Evolutionary conservation across 164 flowering plant genomes (phyloP), one percentile per base, ranked within the genome.

Genomic region (Berberis vulgaris): DNA sequence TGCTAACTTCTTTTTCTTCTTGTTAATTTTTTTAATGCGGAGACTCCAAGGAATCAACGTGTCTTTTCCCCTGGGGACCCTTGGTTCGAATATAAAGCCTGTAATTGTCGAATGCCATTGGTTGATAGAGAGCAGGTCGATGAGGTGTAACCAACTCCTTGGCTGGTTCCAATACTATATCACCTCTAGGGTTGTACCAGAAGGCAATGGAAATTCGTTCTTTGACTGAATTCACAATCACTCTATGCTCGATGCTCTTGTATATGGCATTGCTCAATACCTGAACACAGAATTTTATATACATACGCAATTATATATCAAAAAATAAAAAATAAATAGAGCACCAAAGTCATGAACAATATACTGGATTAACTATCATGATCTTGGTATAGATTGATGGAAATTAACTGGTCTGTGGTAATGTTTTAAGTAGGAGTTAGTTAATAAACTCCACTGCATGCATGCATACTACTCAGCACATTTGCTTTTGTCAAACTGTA

Each of bases 161-260:
- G 5, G 74, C 73, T 0, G 97, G 96, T 57, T 73, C 64, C 9
- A 88, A 71, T 0, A 44, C 69, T 26, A 81, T 11, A 66, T 91
- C 91, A 12, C 87, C 71, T 73, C 66, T 80, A 0, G 97, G 97
- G 70, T 90, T 90, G 66, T 83, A 90, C 77, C 88, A 90, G 57
- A 84, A 79, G n/a, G 97, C 95, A 1, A 88, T 65, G 0, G 97
- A 90, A 2, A 83, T 67, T 0, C 95, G 63, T 44, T 90, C 97
- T 41, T 74, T 65, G 0, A 1, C 63, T 5, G 92, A 67, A 67
- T 85, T 86, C 45, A 81, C 90, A 0, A 81, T 69, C 59, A 83
- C 93, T 11, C 95, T 63, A 64, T 90, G 97, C 72, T 88, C 92
- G 65, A 86, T 81, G 43, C 97, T 90, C 74, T 77, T 84, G 88